Conservation (phyloP, 805 yeast species). For the Babjeviella inositovora region DNA sequence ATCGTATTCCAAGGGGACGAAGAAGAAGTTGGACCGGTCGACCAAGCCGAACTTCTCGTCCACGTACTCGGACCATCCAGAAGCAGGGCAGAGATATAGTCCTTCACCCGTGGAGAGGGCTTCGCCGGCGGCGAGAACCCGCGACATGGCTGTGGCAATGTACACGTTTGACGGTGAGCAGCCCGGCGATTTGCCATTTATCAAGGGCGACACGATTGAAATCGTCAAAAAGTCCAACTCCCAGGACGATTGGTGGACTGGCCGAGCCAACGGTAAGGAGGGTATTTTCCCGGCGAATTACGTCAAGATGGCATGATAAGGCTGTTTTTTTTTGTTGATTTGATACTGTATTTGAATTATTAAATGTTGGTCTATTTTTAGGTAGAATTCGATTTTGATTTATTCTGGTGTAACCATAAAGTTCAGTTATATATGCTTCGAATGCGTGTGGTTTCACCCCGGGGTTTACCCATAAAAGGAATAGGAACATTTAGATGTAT, state of each 20-base stretch:
- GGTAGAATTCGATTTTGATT: no score
- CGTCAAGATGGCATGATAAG: conserved; percentile 60
- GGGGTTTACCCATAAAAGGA: no score
- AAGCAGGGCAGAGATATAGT: conserved; percentile 14
- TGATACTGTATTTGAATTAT: no score
- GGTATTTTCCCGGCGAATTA: conserved; percentile 98
- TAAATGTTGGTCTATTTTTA: no score
- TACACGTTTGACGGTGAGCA: conserved; percentile 86
- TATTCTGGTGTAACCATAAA: no score
- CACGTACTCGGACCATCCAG: no score
- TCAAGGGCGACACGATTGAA: conserved; percentile 86
- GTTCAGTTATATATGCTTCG: no score
- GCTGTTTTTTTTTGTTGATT: no score
- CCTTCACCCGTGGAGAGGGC: conserved; percentile 11
- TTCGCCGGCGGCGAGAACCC: conserved; percentile 11
- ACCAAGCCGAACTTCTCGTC: conserved; percentile 14
- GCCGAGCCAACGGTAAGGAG: conserved; percentile 64
- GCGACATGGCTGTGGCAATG: conserved; percentile 80
- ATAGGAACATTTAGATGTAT: no score
- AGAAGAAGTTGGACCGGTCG: conserved; percentile 16
- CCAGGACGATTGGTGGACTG: conserved; percentile 98
- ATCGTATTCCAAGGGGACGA: conserved; percentile 11
- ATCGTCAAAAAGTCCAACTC: conserved; percentile 78
- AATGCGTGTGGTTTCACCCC: no score
- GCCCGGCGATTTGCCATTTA: conserved; percentile 82